phyloP scores from a whole-genome alignment of 768 basidiomycete species.

The Trametes coccinea region DNA sequence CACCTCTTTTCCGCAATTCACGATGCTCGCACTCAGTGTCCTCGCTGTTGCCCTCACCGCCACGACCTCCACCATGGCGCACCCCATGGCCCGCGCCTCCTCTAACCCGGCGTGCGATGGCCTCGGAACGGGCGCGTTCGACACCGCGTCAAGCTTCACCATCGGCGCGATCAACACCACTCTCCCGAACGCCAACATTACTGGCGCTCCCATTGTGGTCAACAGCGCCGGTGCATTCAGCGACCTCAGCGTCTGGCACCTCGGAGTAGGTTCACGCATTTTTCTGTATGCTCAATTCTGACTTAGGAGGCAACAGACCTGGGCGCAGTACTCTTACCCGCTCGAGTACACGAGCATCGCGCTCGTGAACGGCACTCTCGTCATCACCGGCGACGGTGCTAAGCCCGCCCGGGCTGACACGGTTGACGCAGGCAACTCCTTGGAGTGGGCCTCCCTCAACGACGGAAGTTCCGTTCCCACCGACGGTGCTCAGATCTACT shows the following conservation, averaged over 20 bases:
- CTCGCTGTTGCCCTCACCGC: conserved; percentile 9
- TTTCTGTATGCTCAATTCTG: not conserved
- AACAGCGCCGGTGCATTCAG: conserved; percentile 32
- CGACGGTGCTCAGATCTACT: conserved; percentile 38
- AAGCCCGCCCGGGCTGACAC: conserved; percentile 40
- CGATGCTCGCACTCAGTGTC: conserved; percentile 19
- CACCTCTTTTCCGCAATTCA: not conserved
- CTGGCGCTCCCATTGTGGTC: conserved; percentile 50
- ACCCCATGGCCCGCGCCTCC: conserved; percentile 4
- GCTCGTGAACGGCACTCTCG: conserved; percentile 40
- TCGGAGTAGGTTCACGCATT: conserved; percentile 40
- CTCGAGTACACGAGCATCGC: conserved; percentile 46
- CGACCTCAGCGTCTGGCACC: conserved; percentile 43
- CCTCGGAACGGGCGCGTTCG: conserved; percentile 28
- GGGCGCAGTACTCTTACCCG: conserved; percentile 37
- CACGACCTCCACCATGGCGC: conserved; percentile 3
- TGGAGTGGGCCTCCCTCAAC: conserved; percentile 42
- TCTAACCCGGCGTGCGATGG: conserved; percentile 22
- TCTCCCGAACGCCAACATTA: conserved; percentile 42
- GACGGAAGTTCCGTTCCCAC: conserved; percentile 20
- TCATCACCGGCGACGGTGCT: conserved; percentile 34
- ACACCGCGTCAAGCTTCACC: conserved; percentile 43
- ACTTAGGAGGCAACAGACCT: not conserved
- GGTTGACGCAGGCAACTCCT: conserved; percentile 32
- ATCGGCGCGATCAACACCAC: conserved; percentile 47